Evolutionary conservation across 148 eudicot species (phyloP), one percentile per base, ranked within the genome.

Genomic region (Rhododendron mucronatum): DNA sequence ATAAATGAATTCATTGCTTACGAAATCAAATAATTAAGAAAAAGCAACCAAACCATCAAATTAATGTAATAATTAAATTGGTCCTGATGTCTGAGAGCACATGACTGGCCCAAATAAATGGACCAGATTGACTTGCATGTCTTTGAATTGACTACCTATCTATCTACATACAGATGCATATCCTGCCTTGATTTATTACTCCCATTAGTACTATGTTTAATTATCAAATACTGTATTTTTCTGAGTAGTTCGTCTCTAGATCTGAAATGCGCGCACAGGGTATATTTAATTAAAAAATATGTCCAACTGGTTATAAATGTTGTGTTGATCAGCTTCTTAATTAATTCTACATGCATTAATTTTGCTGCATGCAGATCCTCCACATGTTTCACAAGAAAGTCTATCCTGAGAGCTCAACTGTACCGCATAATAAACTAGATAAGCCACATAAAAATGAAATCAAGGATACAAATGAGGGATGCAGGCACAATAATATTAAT

Each of bases 371-470:
- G 90, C 92, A 96, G 99, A 94, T 95, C 61, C 90, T 91, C 85
- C 91, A 92, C 1, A 92, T 89, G 82, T 96, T 96, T 87, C 95
- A 92, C 88, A 92, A 88, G 88, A 96, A 96, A 94, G 94, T 96
- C 84, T 94, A 96, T 91, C 99, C 99, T 86, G 99, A 95, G 86
- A 87, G 84, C 85, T 88, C 88, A 67, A 74, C 83, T 71, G 84
- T 88, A 63, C 81, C 81, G 69, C 87, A 78, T 44, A 41, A 78
- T 44, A 41, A 41, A 85, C 44, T 84, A 26, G 89, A 91, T 14
- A 89, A 88, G 88, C 71, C 45, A 73, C 87, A 82, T 10, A 89
- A 89, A 88, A 88, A 61, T 47, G 88, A 86, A 53, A 83, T 85
- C 67, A 91, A 89, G 86, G 86, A 84, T 74, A 87, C 86, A 79